Conservation (phyloP, 495 filamentous ascomycete genomes). For the Penicillium ochrochloron region DNA sequence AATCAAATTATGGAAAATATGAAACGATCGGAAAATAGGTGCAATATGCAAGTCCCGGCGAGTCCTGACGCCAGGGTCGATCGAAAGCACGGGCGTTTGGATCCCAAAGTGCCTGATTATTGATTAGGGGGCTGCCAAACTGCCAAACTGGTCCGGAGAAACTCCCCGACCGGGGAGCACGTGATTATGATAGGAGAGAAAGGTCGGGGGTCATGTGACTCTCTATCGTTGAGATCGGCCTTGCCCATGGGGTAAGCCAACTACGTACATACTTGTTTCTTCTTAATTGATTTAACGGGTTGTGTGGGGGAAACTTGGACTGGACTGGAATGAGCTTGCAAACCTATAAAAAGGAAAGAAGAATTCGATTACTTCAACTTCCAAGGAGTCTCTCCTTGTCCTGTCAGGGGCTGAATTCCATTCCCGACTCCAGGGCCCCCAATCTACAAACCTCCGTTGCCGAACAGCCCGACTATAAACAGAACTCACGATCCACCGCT, state of each 20-base stretch:
- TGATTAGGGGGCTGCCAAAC: slow-evolving; percentile 30
- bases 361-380: neutral
- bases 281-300: slow-evolving; percentile 1
- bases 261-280: neutral
- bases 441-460: neutral
- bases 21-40: slow-evolving; percentile 21
- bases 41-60: slow-evolving; percentile 32
- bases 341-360: neutral
- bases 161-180: slow-evolving; percentile 28
- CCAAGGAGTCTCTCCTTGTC: neutral
- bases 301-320: neutral
- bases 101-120: slow-evolving; percentile 28
- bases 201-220: slow-evolving; percentile 4
- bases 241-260: slow-evolving; percentile 3
- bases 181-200: slow-evolving; percentile 12
- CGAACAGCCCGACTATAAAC: slow-evolving; percentile 4
- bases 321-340: neutral
- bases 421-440: neutral
- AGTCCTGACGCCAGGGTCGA: slow-evolving; percentile 36
- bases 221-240: neutral
- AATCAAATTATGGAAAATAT: slow-evolving; percentile 8
- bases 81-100: slow-evolving; percentile 35
- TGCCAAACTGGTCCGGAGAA: slow-evolving; percentile 23
- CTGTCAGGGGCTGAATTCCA: neutral
- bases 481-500: neutral